Base-by-base conservation (phyloP, 306 rosid genomes). In the Inga laurina region DNA sequence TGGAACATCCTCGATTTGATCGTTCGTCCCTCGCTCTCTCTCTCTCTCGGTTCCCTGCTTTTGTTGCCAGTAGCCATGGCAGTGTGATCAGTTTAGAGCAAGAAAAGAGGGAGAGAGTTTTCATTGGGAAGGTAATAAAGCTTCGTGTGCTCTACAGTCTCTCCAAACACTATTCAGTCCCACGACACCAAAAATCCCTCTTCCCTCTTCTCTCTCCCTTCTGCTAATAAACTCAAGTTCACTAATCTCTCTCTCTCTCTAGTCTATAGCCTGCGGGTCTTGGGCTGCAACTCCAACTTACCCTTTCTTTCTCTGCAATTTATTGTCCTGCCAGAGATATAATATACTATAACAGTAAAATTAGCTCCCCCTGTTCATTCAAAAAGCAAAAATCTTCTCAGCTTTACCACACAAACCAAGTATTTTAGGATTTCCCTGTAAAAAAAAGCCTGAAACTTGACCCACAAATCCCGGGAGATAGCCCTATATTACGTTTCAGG, bases 81-180 rank as follows among this genome's bases (percentile, higher is more conserved):
- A 88, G 92, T 67, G 87, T 77, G 75, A 68, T 85, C 94, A 91
- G 90, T 88, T 86, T 91, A 89, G 85, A 89, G 97, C 92, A 82
- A 84, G 84, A 86, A 87, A 90, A 87, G 88, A 77, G 77, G 81
- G 82, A 83, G 84, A 76, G 93, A 79, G 88, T 27, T 83, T 88
- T 89, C 93, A 88, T 93, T 84, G 98, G 98, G 98, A 93, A 93
- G 93, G 92, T 86, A 93, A 93, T 87, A 93, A 93, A 79, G 82
- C 83, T 43, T 56, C 75, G 85, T 83, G 52, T 68, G 59, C 74
- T 70, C 84, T 7, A 34, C 82, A 39, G 49, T 69, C 65, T 85
- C 68, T 56, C 30, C n/a, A 74, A 22, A 52, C 44, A 69, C 39
- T 65, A 72, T 32, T 65, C 35, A 69, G 74, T 35, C 43, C 67